These are phyloP conservation scores for Zygnema circumcarinatum DNA, from an alignment of 139 green algal species.

Conservation along the genomic window DNA sequence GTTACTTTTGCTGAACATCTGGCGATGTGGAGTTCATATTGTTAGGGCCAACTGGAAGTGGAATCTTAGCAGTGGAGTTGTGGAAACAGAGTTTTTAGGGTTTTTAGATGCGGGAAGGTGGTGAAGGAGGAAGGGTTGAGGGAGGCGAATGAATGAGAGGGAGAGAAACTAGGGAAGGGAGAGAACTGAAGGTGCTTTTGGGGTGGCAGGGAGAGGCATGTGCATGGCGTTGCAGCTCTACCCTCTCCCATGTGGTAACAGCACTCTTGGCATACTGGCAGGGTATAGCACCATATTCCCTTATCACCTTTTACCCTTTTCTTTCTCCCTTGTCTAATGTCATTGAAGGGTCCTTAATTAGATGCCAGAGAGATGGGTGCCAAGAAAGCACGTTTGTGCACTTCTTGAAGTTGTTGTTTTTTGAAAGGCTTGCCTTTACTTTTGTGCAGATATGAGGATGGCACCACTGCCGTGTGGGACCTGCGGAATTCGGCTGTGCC, in stretches of 20 bases:
- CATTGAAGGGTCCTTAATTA: not conserved
- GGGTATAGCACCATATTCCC: not conserved
- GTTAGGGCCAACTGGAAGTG: not conserved
- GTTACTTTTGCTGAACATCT: conserved; percentile 1
- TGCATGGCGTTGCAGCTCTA: not conserved
- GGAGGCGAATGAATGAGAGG: not conserved
- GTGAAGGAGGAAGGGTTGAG: not conserved
- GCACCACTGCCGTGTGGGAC: not conserved
- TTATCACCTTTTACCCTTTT: not conserved
- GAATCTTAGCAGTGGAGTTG: not conserved
- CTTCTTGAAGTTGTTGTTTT: not conserved
- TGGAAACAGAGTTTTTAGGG: not conserved
- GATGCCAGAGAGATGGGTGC: not conserved
- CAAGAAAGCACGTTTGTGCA: not conserved
- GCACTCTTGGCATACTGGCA: not conserved
- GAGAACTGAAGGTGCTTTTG: not conserved
- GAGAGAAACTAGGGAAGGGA: no score
- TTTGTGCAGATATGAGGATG: conserved; percentile 1
- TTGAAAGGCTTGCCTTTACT: no score
- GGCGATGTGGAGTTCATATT: no score
- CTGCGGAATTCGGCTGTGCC: not conserved
- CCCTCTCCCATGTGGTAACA: not conserved
- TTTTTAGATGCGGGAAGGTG: not conserved
- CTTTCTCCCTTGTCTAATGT: not conserved
- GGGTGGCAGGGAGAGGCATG: not conserved